Evolutionary conservation across 2,329 filamentous ascomycete species (phyloP), one percentile per base, ranked within the genome.

Genomic region (Magnaporthiopsis incrustans): DNA sequence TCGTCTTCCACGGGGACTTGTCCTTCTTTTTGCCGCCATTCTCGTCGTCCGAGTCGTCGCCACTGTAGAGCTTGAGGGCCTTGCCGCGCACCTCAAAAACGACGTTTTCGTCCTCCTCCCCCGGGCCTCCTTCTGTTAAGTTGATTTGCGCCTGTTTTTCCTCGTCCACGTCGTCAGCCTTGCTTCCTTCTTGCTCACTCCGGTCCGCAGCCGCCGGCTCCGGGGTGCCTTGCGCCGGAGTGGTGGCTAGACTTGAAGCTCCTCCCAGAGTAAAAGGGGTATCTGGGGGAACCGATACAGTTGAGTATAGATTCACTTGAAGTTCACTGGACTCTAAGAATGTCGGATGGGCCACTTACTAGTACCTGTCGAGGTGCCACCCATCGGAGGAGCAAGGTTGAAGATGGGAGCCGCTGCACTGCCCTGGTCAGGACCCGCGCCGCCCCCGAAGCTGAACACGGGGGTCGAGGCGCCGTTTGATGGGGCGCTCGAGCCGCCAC

Each of bases 41-140:
- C 32, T 80, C 78, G 18, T 76, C 75, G 18, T 81, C 81, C 27
- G 72, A 76, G n/a, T 76, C 73, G 7, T 76, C 75, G 10, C 79
- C 76, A 18, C 78, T 75, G 57, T 81, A 76, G 69, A 86, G 85
- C 73, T 89, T 88, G 67, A 88, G 76, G 15, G 85, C 88, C 74
- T 91, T 91, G 59, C 88, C 86, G 30, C 87, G 85, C 18, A 89
- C 82, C 71, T 94, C 88, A 73, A 89, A 83, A 26, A 92, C 73
- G 53, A 87, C 79, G 38, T 85, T 82, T 73, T 95, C 91, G 65
- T 91, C 83, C 72, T 90, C 87, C 73, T 93, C 89, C 30, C 87
- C 87, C 57, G 86, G 83, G 22, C 85, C 85, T 64, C 82, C 84
- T 67, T 84, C 81, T 63, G 87, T 87, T 69, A 94, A 81, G 71